A percentile compares a stretch with the other conserved stretches of the same genome.
These are phyloP conservation scores for Dothistroma septosporum DNA, from an alignment of 2,329 filamentous ascomycete species.

Conservation along the genomic window DNA sequence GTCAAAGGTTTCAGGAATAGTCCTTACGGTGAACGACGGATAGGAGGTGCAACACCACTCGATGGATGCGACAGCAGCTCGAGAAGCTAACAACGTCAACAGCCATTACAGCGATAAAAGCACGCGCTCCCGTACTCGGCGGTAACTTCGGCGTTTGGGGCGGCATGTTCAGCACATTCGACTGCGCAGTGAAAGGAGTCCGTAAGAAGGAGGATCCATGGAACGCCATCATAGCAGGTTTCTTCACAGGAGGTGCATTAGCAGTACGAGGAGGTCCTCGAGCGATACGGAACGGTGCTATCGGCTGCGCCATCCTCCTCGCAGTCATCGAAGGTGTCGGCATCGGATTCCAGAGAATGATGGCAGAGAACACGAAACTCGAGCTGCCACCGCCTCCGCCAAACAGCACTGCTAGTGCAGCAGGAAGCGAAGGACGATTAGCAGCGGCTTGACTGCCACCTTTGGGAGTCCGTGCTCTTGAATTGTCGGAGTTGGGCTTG, in stretches of 20 bases:
- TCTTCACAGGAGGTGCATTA: slow-evolving; percentile 90
- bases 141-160: slow-evolving; percentile 99
- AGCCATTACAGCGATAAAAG: slow-evolving; percentile 92
- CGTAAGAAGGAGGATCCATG: slow-evolving; percentile 94
- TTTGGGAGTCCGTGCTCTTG: slow-evolving; percentile 17
- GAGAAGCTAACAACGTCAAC: background rate
- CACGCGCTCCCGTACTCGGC: slow-evolving; percentile 88
- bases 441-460: slow-evolving; percentile 22
- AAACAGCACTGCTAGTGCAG: slow-evolving; percentile 13
- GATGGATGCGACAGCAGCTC: background rate
- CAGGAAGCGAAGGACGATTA: slow-evolving; percentile 31
- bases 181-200: slow-evolving; percentile 90
- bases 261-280: slow-evolving; percentile 88
- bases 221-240: slow-evolving; percentile 95
- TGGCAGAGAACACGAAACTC: slow-evolving; percentile 81
- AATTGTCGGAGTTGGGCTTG: slow-evolving; percentile 23
- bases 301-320: slow-evolving; percentile 89
- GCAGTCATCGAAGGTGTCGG: slow-evolving; percentile 97
- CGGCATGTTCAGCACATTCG: slow-evolving; percentile 90
- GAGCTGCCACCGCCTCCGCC: slow-evolving; percentile 54
- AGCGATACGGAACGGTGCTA: slow-evolving; percentile 90
- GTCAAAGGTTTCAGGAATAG: slow-evolving; percentile 64
- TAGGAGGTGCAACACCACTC: slow-evolving; percentile 57
- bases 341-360: slow-evolving; percentile 91
- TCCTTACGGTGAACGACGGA: slow-evolving; percentile 82